phyloP scores from a whole-genome alignment of 805 yeast genomes.

The Cyberlindnera maritima region DNA sequence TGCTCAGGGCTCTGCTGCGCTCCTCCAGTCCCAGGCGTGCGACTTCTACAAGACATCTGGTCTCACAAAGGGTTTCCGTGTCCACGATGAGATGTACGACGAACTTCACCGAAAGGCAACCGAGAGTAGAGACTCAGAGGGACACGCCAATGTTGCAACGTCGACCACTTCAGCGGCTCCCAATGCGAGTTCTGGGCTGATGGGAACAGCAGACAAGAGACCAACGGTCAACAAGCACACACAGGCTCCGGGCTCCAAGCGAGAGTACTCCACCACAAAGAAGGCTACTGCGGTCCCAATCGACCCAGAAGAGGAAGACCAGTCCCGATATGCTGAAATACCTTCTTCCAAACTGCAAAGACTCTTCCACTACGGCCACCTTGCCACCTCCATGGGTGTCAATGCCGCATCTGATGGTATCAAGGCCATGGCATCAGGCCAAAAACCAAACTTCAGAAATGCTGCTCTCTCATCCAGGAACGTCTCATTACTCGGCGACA shows the following conservation, averaged over 20 bases:
- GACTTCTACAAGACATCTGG: constrained; percentile 23
- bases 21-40: constrained; percentile 13
- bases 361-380: constrained; percentile 85
- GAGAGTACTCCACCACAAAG: constrained; percentile 17
- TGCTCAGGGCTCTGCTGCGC: constrained; percentile 10
- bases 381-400: constrained; percentile 88
- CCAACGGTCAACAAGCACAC: constrained; percentile 4
- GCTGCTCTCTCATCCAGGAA: constrained; percentile 76
- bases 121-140: constrained; percentile 9
- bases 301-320: constrained; percentile 21
- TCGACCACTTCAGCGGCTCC: constrained; percentile 1
- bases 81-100: constrained; percentile 26
- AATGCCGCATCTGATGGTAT: constrained; percentile 80
- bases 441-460: constrained; percentile 47
- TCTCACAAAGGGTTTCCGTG: constrained; percentile 22
- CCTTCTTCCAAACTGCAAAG: constrained; percentile 88
- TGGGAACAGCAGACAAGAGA: constrained; percentile 5
- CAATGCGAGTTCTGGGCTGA: background rate
- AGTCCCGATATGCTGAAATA: constrained; percentile 62
- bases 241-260: constrained; percentile 4
- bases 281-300: constrained; percentile 14
- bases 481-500: constrained; percentile 83
- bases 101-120: constrained; percentile 14
- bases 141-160: background rate
- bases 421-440: constrained; percentile 59